Conservation (phyloP, 768 basidiomycete species). For the Suillus bovinus region DNA sequence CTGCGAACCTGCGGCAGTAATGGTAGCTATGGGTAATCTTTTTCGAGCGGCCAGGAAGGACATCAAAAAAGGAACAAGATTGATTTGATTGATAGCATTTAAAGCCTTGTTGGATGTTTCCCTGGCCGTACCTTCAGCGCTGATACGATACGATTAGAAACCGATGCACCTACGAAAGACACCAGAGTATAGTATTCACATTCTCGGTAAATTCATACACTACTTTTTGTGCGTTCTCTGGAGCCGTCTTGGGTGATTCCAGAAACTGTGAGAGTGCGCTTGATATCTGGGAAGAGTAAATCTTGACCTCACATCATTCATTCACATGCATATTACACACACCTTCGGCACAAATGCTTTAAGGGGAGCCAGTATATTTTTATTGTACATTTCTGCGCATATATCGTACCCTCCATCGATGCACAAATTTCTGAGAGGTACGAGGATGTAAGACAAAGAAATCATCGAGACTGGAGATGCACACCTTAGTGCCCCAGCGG, state of each 20-base stretch:
- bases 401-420: slow-evolving; percentile 96
- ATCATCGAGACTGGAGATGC: background rate
- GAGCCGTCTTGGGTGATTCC: slow-evolving; percentile 55
- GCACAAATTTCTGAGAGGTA: slow-evolving; percentile 72
- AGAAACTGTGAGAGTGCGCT: slow-evolving; percentile 67
- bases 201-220: slow-evolving; percentile 91
- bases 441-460: slow-evolving; percentile 9
- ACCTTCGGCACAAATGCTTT: slow-evolving; percentile 81
- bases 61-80: slow-evolving; percentile 82
- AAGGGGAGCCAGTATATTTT: slow-evolving; percentile 81
- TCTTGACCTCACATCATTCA: background rate
- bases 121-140: slow-evolving; percentile 37
- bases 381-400: slow-evolving; percentile 97
- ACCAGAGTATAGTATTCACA: slow-evolving; percentile 91
- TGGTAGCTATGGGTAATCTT: slow-evolving; percentile 67
- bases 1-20: slow-evolving; percentile 74
- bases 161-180: slow-evolving; percentile 76
- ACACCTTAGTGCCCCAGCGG: slow-evolving; percentile 84
- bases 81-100: slow-evolving; percentile 79
- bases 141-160: slow-evolving; percentile 20
- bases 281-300: slow-evolving; percentile 58
- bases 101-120: slow-evolving; percentile 94
- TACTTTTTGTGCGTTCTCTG: slow-evolving; percentile 71
- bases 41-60: slow-evolving; percentile 80
- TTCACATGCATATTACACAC: slow-evolving; percentile 5